Evolutionary conservation across 805 yeast genomes (phyloP).

Genomic region (Peterozyma xylosa): DNA sequence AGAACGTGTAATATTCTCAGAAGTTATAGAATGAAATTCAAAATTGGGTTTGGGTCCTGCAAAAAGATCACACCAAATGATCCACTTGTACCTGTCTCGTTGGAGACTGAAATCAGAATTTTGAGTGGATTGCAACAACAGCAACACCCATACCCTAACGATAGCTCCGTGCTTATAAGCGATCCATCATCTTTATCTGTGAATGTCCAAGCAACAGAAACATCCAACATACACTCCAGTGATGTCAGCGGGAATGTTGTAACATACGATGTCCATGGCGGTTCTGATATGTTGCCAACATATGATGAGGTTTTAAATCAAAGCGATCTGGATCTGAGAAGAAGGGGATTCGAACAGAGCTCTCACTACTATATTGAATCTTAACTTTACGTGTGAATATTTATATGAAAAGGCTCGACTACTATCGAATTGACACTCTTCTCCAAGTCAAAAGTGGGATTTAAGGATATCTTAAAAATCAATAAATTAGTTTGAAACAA

Average conservation of each 20-base stretch:
- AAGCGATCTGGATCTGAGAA: constrained; percentile 10
- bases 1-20: constrained; percentile 47
- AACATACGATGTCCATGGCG: not conserved
- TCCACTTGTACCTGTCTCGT: constrained; percentile 8
- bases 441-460: too few relatives aligned
- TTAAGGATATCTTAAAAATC: too few relatives aligned
- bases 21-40: constrained; percentile 28
- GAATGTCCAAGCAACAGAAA: constrained; percentile 1
- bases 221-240: not conserved
- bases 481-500: too few relatives aligned
- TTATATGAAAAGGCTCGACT: too few relatives aligned
- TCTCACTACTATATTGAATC: constrained; percentile 9
- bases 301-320: constrained; percentile 11
- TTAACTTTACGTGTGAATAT: too few relatives aligned
- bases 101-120: constrained; percentile 12
- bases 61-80: constrained; percentile 3
- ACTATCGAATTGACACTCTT: too few relatives aligned
- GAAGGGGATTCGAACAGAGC: constrained; percentile 11
- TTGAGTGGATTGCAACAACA: constrained; percentile 15
- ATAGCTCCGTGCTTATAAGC: not conserved
- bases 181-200: not conserved
- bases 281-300: constrained; percentile 9
- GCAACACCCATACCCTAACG: not conserved
- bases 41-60: constrained; percentile 20
- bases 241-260: not conserved